phyloP scores from a whole-genome alignment of 108 stramenopile genomes.

The Conticribra guillardii region DNA sequence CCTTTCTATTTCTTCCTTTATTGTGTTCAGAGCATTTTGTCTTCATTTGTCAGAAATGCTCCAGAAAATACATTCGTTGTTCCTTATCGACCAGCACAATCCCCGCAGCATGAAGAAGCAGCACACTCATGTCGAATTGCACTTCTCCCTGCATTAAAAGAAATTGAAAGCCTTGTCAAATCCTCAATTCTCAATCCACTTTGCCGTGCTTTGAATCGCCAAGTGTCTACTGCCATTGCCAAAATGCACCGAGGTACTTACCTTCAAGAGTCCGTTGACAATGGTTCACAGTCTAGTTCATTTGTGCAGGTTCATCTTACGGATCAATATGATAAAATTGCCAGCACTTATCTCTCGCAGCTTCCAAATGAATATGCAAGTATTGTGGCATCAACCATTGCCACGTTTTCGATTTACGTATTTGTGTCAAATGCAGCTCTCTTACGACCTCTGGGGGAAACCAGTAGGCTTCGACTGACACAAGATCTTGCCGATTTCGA shows the following conservation, averaged over 20 bases:
- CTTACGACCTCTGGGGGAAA: constrained; percentile 79
- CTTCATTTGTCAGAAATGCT: constrained; percentile 58
- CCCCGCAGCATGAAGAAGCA: constrained; percentile 81
- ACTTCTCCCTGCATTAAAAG: constrained; percentile 67
- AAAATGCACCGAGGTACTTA: constrained; percentile 82
- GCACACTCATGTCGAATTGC: constrained; percentile 71
- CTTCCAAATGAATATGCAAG: constrained; percentile 70
- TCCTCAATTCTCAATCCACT: constrained; percentile 67
- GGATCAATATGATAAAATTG: constrained; percentile 63
- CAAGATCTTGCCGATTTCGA: constrained; percentile 90
- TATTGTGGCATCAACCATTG: constrained; percentile 72
- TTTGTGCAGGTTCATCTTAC: constrained; percentile 80
- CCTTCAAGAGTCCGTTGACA: constrained; percentile 41
- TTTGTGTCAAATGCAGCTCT: constrained; percentile 83
- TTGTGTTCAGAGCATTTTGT: constrained; percentile 28
- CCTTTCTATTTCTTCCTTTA: neutral
- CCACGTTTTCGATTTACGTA: constrained; percentile 80
- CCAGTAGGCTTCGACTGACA: constrained; percentile 69
- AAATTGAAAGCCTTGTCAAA: constrained; percentile 78
- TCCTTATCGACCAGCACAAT: constrained; percentile 85
- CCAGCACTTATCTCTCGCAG: constrained; percentile 57
- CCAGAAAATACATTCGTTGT: constrained; percentile 83
- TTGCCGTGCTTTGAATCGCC: constrained; percentile 65
- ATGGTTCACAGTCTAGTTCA: constrained; percentile 42
- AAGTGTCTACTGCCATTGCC: constrained; percentile 61